Percentiles rank a stretch among this genome's conserved stretches.
Conservation (phyloP, 2,329 filamentous ascomycete genomes). For the Fusarium redolens region DNA sequence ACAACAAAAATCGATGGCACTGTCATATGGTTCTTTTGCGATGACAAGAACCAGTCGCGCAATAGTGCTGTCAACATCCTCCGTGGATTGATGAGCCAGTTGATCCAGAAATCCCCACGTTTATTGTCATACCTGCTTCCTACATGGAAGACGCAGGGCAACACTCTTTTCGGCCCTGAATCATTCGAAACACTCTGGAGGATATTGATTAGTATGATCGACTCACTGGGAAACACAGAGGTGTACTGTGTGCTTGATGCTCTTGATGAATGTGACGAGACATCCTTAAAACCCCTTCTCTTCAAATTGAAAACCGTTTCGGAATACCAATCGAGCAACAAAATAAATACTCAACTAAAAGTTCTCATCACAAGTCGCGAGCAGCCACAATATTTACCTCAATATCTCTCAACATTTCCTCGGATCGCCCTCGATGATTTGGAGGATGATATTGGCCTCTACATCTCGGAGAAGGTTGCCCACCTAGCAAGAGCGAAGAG, state of each 20-base stretch:
- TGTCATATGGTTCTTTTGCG: slow-evolving; percentile 17
- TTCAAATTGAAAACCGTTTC: neutral
- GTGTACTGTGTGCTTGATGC: neutral
- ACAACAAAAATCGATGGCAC: neutral
- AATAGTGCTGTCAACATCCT: slow-evolving; percentile 4
- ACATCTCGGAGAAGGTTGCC: too few species aligned
- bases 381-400: too few species aligned
- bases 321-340: neutral
- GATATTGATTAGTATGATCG: too few species aligned
- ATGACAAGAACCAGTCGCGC: neutral
- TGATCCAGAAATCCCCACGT: neutral
- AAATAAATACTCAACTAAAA: too few species aligned
- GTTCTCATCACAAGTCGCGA: too few species aligned
- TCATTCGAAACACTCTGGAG: neutral
- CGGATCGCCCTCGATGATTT: fast-evolving
- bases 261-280: slow-evolving; percentile 3
- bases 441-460: too few species aligned
- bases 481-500: too few species aligned
- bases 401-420: too few species aligned
- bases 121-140: neutral
- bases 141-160: neutral
- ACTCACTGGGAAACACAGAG: neutral
- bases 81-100: neutral
- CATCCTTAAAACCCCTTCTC: neutral
- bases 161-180: neutral